Evolutionary conservation across 805 yeast species (phyloP).

Genomic region (Teunomyces funiuensis): DNA sequence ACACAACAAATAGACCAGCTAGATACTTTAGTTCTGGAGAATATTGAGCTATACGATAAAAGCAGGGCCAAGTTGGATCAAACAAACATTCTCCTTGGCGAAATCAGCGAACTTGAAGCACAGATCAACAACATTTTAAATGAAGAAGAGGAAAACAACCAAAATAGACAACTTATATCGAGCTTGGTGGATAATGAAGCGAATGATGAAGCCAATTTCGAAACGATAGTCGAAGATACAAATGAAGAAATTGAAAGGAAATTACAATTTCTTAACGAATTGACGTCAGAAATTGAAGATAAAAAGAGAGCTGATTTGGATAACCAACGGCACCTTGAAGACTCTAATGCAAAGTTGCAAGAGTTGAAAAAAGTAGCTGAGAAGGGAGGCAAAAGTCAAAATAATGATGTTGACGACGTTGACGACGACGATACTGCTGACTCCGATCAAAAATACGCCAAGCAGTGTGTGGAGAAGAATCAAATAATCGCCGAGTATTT

Average conservation of each 20-base stretch:
- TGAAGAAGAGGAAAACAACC: conserved; percentile 9
- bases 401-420: no score
- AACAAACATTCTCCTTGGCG: conserved; percentile 24
- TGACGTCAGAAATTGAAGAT: conserved; percentile 5
- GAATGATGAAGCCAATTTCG: conserved; percentile 1
- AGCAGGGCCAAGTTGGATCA: conserved; percentile 24
- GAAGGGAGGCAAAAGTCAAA: not conserved
- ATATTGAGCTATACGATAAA: conserved; percentile 22
- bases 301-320: conserved; percentile 6
- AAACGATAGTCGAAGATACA: not conserved
- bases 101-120: conserved; percentile 20
- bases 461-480: conserved; percentile 25
- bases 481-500: conserved; percentile 17
- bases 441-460: conserved; percentile 16
- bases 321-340: conserved; percentile 10
- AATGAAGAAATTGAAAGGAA: not conserved
- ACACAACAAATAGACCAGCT: conserved; percentile 27
- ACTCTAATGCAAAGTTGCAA: conserved; percentile 3
- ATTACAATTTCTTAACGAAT: conserved; percentile 2
- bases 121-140: conserved; percentile 15
- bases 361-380: conserved; percentile 6
- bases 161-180: conserved; percentile 9
- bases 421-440: conserved; percentile 1
- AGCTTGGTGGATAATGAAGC: conserved; percentile 8
- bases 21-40: conserved; percentile 26